Percentiles rank a stretch among this genome's conserved stretches.
These are phyloP conservation scores for Fusarium sp. DNA, from an alignment of 2,329 filamentous ascomycete species.

Conservation along the genomic window DNA sequence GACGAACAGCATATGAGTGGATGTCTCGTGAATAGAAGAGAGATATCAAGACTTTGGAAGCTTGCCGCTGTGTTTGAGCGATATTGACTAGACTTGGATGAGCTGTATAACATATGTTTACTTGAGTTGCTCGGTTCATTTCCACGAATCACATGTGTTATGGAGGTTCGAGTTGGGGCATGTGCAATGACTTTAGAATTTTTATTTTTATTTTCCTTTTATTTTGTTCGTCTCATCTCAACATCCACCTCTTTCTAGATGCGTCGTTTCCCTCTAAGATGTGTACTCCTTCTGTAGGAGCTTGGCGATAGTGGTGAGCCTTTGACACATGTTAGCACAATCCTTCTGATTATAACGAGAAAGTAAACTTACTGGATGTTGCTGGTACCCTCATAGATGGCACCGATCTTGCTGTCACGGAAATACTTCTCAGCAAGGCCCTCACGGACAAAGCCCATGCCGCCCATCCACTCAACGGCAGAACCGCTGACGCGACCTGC, in stretches of 20 bases:
- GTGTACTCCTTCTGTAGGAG: slow-evolving; percentile 71
- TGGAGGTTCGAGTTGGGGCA: too few relatives aligned
- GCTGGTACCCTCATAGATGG: slow-evolving; percentile 94
- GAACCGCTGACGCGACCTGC: slow-evolving; percentile 85
- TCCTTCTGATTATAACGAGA: neutral
- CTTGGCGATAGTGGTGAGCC: slow-evolving; percentile 73
- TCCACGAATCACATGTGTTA: too few relatives aligned
- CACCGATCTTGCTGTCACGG: slow-evolving; percentile 97
- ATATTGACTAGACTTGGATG: too few relatives aligned
- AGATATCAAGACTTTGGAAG: slow-evolving; percentile 8
- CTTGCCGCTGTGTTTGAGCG: neutral
- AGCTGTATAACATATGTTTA: too few relatives aligned
- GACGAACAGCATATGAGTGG: slow-evolving; percentile 33
- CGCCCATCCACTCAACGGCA: slow-evolving; percentile 99
- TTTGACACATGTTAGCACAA: slow-evolving; percentile 46
- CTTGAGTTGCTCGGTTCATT: too few relatives aligned
- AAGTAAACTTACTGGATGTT: slow-evolving; percentile 70
- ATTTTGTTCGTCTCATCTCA: slow-evolving; percentile 16
- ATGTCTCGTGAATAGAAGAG: slow-evolving; percentile 44
- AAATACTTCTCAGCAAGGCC: slow-evolving; percentile 98
- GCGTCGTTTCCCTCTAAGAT: slow-evolving; percentile 39
- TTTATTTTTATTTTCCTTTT: slow-evolving; percentile 28
- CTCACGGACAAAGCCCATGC: slow-evolving; percentile 98
- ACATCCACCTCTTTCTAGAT: slow-evolving; percentile 20
- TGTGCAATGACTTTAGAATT: neutral